phyloP scores from a whole-genome alignment of 768 basidiomycete species.

The Suillus subluteus region DNA sequence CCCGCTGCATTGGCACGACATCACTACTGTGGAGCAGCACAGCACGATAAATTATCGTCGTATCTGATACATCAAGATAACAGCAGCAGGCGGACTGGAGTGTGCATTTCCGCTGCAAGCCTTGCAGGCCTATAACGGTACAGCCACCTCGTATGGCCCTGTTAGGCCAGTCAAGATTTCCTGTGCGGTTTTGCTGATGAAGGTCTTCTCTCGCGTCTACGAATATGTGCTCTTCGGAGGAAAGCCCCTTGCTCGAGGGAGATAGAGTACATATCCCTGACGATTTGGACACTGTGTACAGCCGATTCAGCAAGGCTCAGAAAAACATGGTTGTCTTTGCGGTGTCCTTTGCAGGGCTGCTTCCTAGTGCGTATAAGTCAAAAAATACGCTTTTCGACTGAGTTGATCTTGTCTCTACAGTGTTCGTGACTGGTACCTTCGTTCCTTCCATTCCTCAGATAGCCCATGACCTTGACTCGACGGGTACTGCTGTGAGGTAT shows the following conservation, averaged over 20 bases:
- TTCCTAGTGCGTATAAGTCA: conserved; percentile 50
- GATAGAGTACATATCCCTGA: neutral
- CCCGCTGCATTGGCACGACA: no score
- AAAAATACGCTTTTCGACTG: no score
- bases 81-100: no score
- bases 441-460: conserved; percentile 42
- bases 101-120: no score
- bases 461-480: conserved; percentile 36
- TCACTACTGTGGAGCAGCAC: no score
- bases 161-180: neutral
- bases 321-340: conserved; percentile 56
- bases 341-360: conserved; percentile 58
- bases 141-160: neutral
- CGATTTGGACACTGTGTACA: neutral
- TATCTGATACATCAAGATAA: no score
- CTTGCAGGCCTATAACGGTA: no score
- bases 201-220: neutral
- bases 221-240: conserved; percentile 2
- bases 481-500: conserved; percentile 33
- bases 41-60: no score
- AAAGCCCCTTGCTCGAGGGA: conserved; percentile 6
- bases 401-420: neutral
- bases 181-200: neutral
- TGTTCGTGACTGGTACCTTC: conserved; percentile 38
- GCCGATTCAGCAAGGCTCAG: conserved; percentile 49